Conservation (phyloP, 352 stramenopile species). For the Thraustotheca clavata region DNA sequence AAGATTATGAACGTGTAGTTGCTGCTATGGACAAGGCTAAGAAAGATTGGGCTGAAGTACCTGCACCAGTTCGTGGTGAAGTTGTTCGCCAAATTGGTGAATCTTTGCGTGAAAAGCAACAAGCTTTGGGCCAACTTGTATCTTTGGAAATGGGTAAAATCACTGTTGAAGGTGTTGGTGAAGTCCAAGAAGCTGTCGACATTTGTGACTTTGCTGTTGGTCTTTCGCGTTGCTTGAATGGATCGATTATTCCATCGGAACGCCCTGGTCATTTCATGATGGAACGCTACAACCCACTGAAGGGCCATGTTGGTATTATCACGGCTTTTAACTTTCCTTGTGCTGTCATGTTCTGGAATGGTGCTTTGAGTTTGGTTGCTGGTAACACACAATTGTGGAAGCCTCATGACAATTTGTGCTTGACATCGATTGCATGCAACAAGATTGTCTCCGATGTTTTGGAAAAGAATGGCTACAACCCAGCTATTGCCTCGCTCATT, state of each 20-base stretch:
- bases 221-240: conserved; percentile 82
- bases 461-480: conserved; percentile 72
- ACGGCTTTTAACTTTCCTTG: conserved; percentile 93
- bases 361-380: conserved; percentile 81
- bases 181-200: conserved; percentile 91
- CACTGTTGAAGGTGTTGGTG: conserved; percentile 84
- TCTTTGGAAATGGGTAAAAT: conserved; percentile 93
- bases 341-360: conserved; percentile 74
- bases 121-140: conserved; percentile 85
- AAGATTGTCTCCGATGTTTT: conserved; percentile 88
- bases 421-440: conserved; percentile 85
- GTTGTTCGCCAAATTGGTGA: conserved; percentile 90
- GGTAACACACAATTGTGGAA: conserved; percentile 92
- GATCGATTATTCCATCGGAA: conserved; percentile 86
- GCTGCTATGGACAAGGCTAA: conserved; percentile 78
- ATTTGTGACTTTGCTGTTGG: conserved; percentile 92
- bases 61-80: conserved; percentile 82
- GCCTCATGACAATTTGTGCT: conserved; percentile 61
- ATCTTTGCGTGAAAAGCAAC: conserved; percentile 81
- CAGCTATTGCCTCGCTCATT: conserved; percentile 78
- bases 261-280: conserved; percentile 90
- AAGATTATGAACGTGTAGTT: conserved; percentile 81
- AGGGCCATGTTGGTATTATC: conserved; percentile 90
- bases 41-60: conserved; percentile 71
- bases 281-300: conserved; percentile 89